Evolutionary conservation across 2,329 filamentous ascomycete genomes (phyloP).

Genomic region (Cladosporium velox): DNA sequence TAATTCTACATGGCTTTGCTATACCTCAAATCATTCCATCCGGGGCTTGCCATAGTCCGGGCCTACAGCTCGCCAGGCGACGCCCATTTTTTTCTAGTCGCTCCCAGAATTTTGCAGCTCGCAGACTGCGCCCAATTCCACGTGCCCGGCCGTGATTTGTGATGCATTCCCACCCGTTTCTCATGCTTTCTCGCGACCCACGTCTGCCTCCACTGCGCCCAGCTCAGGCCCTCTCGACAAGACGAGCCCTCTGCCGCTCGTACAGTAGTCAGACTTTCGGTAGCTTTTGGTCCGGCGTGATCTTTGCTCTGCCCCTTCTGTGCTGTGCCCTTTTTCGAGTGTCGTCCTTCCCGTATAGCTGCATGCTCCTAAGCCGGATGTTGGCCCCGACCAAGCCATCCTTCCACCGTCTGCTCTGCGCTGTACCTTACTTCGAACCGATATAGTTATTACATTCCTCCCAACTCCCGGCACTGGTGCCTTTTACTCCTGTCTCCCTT

Average conservation of each 20-base stretch:
- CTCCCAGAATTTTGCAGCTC: neutral
- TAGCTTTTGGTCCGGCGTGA: neutral
- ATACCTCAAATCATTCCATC: neutral
- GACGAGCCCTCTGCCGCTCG: constrained; percentile 7
- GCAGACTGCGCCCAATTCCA: neutral
- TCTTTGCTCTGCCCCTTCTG: neutral
- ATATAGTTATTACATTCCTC: constrained; percentile 4
- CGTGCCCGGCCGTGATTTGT: neutral
- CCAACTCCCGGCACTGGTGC: neutral
- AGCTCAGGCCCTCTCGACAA: neutral
- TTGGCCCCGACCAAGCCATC: constrained; percentile 9
- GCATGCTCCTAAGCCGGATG: constrained; percentile 12
- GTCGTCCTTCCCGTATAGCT: constrained; percentile 6
- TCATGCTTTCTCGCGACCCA: neutral
- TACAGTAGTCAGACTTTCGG: constrained; percentile 5
- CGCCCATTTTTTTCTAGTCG: neutral
- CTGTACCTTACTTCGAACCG: constrained; percentile 3
- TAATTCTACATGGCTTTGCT: neutral
- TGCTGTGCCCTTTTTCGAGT: neutral
- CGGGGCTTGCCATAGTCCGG: neutral
- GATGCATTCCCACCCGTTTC: neutral
- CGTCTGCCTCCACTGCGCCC: constrained; percentile 5
- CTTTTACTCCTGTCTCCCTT: neutral
- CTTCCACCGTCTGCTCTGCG: neutral
- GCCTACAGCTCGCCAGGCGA: neutral